A percentile compares a stretch with the other conserved stretches of the same genome.
Evolutionary conservation across 768 basidiomycete genomes (phyloP).

Genomic region (Chlorophyllum brunneum): DNA sequence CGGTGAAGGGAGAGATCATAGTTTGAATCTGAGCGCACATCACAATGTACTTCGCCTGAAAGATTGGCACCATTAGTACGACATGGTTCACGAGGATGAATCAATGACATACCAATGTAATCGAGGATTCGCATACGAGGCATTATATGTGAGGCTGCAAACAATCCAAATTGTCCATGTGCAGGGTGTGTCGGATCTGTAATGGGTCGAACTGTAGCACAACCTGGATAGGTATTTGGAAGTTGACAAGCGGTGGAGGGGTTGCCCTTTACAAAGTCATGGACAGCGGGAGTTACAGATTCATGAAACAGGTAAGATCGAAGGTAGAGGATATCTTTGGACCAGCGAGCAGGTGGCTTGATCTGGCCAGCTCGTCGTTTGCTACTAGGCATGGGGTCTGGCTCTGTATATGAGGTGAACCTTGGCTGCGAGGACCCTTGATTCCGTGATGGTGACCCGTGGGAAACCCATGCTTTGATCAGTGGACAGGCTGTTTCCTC

Average conservation of each 20-base stretch:
- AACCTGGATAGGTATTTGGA: constrained; percentile 28
- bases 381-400: neutral
- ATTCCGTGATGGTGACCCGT: constrained; percentile 18
- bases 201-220: constrained; percentile 50
- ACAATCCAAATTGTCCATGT: constrained; percentile 74
- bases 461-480: constrained; percentile 22
- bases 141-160: constrained; percentile 69
- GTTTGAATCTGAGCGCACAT: constrained; percentile 69
- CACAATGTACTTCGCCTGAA: constrained; percentile 76
- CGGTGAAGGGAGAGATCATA: constrained; percentile 86
- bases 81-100: neutral
- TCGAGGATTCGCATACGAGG: constrained; percentile 68
- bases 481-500: constrained; percentile 12
- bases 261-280: constrained; percentile 32
- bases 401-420: neutral
- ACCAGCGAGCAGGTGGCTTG: constrained; percentile 5
- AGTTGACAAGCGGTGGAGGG: constrained; percentile 13
- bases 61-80: neutral
- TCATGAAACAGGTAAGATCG: constrained; percentile 10
- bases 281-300: constrained; percentile 29
- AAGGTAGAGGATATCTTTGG: constrained; percentile 5
- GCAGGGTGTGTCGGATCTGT: constrained; percentile 64
- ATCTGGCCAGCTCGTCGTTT: neutral
- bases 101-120: constrained; percentile 47
- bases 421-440: neutral